These are phyloP conservation scores for Flaveria trinervia DNA, from an alignment of 129 eudicot species.

Conservation along the genomic window DNA sequence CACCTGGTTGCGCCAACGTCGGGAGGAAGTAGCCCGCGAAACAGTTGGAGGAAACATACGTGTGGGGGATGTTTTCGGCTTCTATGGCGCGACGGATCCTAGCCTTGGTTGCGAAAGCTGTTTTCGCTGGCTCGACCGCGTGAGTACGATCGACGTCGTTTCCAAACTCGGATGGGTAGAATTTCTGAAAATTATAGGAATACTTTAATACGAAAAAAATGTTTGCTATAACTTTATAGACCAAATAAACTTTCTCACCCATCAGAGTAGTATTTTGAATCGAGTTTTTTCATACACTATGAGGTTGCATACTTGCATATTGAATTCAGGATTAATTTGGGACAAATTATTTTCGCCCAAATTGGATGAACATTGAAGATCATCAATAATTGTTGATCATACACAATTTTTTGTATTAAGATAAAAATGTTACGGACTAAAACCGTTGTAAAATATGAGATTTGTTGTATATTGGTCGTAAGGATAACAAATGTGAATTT, in stretches of 20 bases:
- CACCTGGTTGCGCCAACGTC: constrained; percentile 41
- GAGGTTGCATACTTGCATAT: no score
- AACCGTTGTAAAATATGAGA: no score
- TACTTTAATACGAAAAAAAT: not conserved
- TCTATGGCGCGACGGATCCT: constrained; percentile 47
- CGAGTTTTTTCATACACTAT: no score
- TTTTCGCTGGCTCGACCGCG: constrained; percentile 50
- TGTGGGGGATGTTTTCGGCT: constrained; percentile 45
- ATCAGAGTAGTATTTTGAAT: no score
- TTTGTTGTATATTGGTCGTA: no score
- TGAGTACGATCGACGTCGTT: constrained; percentile 46
- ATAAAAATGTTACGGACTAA: no score
- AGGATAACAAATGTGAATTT: no score
- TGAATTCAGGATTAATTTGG: no score
- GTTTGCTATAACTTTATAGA: not conserved
- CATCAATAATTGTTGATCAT: not conserved
- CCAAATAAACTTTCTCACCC: no score
- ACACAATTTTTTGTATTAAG: no score
- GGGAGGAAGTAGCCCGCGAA: constrained; percentile 50
- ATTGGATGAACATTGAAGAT: not conserved
- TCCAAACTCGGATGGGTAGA: constrained; percentile 55
- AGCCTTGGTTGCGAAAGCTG: constrained; percentile 39
- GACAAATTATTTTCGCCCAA: not conserved
- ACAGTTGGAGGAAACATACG: constrained; percentile 39
- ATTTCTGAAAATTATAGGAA: constrained; percentile 32